phyloP scores from a whole-genome alignment of 352 stramenopile species.

The Elongisporangium undulatum region DNA sequence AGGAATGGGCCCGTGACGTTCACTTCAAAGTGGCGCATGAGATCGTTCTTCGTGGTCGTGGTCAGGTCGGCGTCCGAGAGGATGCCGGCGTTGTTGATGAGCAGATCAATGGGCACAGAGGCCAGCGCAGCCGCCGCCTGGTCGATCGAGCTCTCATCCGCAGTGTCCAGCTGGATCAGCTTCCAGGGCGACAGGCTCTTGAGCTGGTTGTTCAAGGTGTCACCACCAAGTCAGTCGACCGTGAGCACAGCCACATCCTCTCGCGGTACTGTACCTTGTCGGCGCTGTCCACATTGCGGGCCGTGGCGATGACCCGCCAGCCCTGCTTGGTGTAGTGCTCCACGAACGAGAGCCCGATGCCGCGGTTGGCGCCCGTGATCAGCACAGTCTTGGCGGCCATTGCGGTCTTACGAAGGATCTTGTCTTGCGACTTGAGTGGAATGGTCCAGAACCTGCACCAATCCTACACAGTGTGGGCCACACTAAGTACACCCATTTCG shows the following conservation, averaged over 20 bases:
- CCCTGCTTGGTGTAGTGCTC: slow-evolving; percentile 30
- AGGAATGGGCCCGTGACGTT: slow-evolving; percentile 43
- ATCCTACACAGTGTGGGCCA: no score
- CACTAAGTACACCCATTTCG: no score
- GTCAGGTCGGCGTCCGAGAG: slow-evolving; percentile 9
- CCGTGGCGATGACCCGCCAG: slow-evolving; percentile 34
- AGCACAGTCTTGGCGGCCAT: slow-evolving; percentile 39
- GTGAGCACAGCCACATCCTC: no score
- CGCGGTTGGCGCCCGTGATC: no score
- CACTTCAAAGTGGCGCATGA: slow-evolving; percentile 45
- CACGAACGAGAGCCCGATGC: slow-evolving; percentile 29
- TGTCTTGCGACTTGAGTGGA: no score
- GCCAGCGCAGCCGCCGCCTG: slow-evolving; percentile 15
- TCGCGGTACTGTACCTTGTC: neutral
- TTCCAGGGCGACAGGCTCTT: slow-evolving; percentile 16
- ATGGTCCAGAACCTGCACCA: no score
- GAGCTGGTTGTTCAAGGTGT: slow-evolving; percentile 1
- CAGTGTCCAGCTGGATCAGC: slow-evolving; percentile 26
- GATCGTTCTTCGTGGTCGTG: slow-evolving; percentile 25
- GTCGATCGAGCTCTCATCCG: slow-evolving; percentile 29
- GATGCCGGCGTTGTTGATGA: slow-evolving; percentile 54
- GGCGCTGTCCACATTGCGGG: slow-evolving; percentile 12
- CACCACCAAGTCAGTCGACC: no score
- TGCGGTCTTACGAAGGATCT: slow-evolving; percentile 19
- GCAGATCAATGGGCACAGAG: slow-evolving; percentile 30